Evolutionary conservation across 2,329 filamentous ascomycete species (phyloP).

Genomic region (Venturia asperata): DNA sequence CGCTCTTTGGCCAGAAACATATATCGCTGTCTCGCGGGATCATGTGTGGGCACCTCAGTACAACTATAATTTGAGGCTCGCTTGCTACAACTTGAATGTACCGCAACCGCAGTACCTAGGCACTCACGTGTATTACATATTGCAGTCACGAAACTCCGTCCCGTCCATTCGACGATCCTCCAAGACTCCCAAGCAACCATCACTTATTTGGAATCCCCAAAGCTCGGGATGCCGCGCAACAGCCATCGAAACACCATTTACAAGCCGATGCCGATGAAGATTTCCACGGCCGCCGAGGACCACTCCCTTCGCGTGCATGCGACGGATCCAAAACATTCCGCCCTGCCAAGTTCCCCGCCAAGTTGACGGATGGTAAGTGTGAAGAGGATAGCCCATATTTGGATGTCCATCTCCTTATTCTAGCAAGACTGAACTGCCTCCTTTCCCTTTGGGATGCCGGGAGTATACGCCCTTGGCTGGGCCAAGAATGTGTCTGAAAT

Average conservation of each 20-base stretch:
- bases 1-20: neutral
- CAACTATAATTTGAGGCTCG: no score
- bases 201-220: neutral
- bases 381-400: neutral
- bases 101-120: no score
- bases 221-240: neutral
- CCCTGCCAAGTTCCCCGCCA: neutral
- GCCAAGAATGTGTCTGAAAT: neutral
- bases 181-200: neutral
- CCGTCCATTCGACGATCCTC: neutral
- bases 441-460: neutral
- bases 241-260: neutral
- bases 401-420: neutral
- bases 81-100: no score
- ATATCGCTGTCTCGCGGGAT: neutral
- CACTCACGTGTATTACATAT: neutral
- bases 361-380: neutral
- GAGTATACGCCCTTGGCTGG: neutral
- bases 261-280: neutral
- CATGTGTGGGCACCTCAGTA: no score
- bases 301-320: neutral
- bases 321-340: neutral
- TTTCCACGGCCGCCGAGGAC: neutral
- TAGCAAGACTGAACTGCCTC: neutral
- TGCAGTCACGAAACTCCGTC: neutral